Percentiles rank a stretch among this genome's conserved stretches.
Conservation (phyloP, 306 rosid species). For the Rubus idaeus region DNA sequence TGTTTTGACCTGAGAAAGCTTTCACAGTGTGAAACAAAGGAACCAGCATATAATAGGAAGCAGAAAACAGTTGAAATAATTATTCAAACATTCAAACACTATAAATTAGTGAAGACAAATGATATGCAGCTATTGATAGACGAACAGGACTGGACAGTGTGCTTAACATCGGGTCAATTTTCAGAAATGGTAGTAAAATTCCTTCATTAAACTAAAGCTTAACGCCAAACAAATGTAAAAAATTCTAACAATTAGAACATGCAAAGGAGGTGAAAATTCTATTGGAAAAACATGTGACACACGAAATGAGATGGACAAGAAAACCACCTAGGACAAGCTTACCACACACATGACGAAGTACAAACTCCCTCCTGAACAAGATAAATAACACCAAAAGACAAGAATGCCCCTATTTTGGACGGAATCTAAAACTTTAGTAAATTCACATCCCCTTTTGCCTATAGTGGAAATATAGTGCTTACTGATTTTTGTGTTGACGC, state of each 20-base stretch:
- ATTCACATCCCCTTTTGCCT: no score
- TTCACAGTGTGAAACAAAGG: conserved; percentile 23
- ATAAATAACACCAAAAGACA: background rate
- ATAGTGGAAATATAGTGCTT: conserved; percentile 22
- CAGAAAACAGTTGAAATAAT: background rate
- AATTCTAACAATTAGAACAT: background rate
- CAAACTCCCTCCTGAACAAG: background rate
- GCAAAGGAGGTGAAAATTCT: background rate
- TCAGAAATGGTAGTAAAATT: background rate
- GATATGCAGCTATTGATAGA: background rate
- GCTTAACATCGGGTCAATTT: background rate
- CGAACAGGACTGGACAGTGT: background rate
- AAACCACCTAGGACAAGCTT: background rate
- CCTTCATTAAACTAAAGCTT: background rate
- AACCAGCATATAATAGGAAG: background rate
- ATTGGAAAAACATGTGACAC: background rate
- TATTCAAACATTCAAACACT: background rate
- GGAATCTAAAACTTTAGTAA: no score
- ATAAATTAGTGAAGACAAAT: background rate
- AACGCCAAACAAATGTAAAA: background rate
- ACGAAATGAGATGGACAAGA: background rate
- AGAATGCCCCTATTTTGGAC: background rate
- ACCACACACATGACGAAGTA: background rate
- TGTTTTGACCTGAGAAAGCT: conserved; percentile 68
- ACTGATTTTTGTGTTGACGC: conserved; percentile 60